Percentiles rank a stretch among this genome's conserved stretches.
phyloP scores from a whole-genome alignment of 345 rosid genomes.

The Syzygium oleosum region DNA sequence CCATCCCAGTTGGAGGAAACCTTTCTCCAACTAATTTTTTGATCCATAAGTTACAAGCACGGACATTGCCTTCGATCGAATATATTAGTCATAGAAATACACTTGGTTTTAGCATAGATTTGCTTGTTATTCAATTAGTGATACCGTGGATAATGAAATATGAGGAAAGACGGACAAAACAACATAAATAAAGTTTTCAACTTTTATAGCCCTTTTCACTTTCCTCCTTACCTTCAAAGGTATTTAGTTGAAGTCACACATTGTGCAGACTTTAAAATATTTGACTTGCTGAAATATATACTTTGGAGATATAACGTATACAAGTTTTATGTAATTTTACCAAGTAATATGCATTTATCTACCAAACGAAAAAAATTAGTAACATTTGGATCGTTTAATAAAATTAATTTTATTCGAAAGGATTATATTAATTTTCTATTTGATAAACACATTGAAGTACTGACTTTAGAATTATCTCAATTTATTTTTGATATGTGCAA shows the following conservation, averaged over 20 bases:
- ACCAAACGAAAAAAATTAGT: too few species aligned
- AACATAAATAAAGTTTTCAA: too few species aligned
- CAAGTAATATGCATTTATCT: neutral
- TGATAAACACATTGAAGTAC: neutral
- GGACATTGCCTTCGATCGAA: rapidly evolving
- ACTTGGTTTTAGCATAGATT: neutral
- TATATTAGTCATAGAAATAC: neutral
- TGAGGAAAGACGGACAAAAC: too few species aligned
- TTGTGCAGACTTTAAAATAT: neutral
- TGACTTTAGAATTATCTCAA: neutral
- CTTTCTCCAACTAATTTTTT: too few species aligned
- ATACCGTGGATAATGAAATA: too few species aligned
- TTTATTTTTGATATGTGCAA: neutral
- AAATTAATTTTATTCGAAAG: neutral
- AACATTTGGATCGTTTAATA: too few species aligned
- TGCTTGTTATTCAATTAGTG: too few species aligned
- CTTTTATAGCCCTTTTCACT: too few species aligned
- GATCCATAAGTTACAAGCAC: neutral
- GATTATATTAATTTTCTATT: neutral
- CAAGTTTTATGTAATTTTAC: neutral
- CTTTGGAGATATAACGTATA: rapidly evolving
- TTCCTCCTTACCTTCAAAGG: too few species aligned
- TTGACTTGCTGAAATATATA: rapidly evolving
- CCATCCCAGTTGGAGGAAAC: neutral
- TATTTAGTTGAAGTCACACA: neutral